These are phyloP conservation scores for Truncatella angustata DNA, from an alignment of 2,329 filamentous ascomycete species.

Conservation along the genomic window DNA sequence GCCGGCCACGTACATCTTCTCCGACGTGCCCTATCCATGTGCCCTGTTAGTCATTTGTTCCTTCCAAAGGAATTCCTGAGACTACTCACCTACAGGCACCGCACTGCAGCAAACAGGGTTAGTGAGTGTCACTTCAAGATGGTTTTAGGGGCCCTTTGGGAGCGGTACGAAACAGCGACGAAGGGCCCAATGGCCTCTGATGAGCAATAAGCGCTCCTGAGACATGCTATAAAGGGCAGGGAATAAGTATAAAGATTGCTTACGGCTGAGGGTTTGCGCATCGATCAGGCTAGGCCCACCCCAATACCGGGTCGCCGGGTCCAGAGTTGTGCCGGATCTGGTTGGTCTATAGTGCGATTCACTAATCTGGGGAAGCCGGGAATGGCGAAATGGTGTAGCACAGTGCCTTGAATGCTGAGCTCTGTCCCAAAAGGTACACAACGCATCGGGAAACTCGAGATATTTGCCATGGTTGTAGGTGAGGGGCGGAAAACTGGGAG, in stretches of 20 bases:
- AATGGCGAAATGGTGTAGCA: background rate
- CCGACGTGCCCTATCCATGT: conserved; percentile 5
- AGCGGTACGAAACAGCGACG: too few species aligned
- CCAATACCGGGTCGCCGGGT: background rate
- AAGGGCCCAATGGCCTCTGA: too few species aligned
- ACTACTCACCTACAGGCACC: conserved; percentile 10
- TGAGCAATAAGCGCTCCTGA: too few species aligned
- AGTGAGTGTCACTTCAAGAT: too few species aligned
- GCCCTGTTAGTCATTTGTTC: background rate
- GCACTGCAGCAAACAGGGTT: too few species aligned
- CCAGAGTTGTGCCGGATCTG: background rate
- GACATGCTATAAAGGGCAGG: too few species aligned
- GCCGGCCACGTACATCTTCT: conserved; percentile 8
- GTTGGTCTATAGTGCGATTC: background rate
- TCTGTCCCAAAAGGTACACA: background rate
- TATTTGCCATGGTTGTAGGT: background rate
- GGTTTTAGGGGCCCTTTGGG: too few species aligned
- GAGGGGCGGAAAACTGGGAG: conserved; percentile 4
- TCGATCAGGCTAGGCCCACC: background rate
- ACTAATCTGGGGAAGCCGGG: background rate
- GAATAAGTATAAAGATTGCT: too few species aligned
- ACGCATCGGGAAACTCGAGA: conserved; percentile 2
- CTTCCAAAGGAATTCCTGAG: background rate
- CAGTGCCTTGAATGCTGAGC: background rate
- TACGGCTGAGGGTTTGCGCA: conserved; percentile 12